Base-by-base conservation (phyloP, 2,329 filamentous ascomycete species). In the Boeremia lycopersici region DNA sequence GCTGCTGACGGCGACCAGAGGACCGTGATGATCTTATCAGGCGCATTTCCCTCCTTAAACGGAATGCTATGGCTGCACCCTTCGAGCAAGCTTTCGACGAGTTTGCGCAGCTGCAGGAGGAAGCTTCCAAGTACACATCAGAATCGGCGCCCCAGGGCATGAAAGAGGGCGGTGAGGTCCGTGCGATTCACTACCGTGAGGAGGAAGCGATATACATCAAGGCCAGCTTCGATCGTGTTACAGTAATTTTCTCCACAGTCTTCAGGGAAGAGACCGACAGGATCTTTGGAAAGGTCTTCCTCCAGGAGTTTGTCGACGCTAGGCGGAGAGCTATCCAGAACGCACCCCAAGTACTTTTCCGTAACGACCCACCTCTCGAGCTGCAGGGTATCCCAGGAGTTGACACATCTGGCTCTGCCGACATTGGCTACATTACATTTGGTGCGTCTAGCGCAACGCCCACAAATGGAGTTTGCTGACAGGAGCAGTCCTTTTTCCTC, bases 201-300 rank as follows among this genome's bases (percentile, higher is more conserved):
- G 93, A 98, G 81, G 95, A 99, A 77, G 93, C 95, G 47, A 98
- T 99, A 72, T 99, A 96, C 77, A 89, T 99, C 81, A 98, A 99
- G 81, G 93, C 95, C 59, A 96, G 90, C 76, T 90, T 96, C 79
- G 95, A 99, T 75, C 88, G 95, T 70, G 95, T 99, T 47, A 99
- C 96, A 0, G 93, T 99, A 70, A 99, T 99, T 72, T 99, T 99
- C 83, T 96, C 92, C 78, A 99, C 95, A 36, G 86, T 98, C 47
- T 99, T 99, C 83, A 85, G 91, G 53, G 96, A 99, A 74, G 96
- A 99, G 79, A 99, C 96, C 49, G 95, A 99, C 74, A 84, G 93
- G 59, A 91, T 99, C 53, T 99, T 96, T 70, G 95, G 95, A 67
- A 98, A 97, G 79, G 92, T 99, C 12, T 99, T 99, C 74, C 86